A percentile compares a stretch with the other conserved stretches of the same genome.
Conservation (phyloP, 495 filamentous ascomycete genomes). For the Neurospora sp. region DNA sequence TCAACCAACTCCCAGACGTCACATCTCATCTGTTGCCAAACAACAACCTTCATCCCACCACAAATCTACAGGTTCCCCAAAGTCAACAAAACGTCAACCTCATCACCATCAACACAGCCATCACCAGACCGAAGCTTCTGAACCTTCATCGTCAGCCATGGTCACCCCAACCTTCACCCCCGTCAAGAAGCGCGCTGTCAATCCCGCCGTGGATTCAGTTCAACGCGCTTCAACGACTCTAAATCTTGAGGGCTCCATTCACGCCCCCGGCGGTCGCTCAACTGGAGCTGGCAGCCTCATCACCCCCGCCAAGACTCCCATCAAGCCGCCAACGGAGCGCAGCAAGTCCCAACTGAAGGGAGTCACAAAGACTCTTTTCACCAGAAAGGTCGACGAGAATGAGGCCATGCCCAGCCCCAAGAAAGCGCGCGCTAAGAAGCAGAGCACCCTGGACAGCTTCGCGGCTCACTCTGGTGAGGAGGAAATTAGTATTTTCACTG, state of each 20-base stretch:
- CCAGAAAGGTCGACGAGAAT: slow-evolving; percentile 20
- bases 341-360: slow-evolving; percentile 44
- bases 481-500: slow-evolving; percentile 76
- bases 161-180: slow-evolving; percentile 38
- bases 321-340: slow-evolving; percentile 50
- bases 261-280: not conserved
- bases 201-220: slow-evolving; percentile 21
- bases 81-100: slow-evolving; percentile 13
- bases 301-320: slow-evolving; percentile 85
- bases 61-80: slow-evolving; percentile 19
- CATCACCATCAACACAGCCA: not conserved
- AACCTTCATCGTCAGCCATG: slow-evolving; percentile 16
- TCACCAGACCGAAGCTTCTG: not conserved
- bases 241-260: slow-evolving; percentile 12
- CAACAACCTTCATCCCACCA: slow-evolving; percentile 25
- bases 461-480: slow-evolving; percentile 43
- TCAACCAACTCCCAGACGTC: slow-evolving; percentile 24
- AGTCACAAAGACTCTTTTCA: slow-evolving; percentile 69
- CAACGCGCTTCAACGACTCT: slow-evolving; percentile 32
- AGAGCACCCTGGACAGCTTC: slow-evolving; percentile 57
- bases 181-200: slow-evolving; percentile 35
- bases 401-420: slow-evolving; percentile 50
- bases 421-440: slow-evolving; percentile 43
- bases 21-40: slow-evolving; percentile 16
- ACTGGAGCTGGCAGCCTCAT: slow-evolving; percentile 52